These are phyloP conservation scores for Acacia concinna DNA, from an alignment of 331 rosid species.

Conservation along the genomic window DNA sequence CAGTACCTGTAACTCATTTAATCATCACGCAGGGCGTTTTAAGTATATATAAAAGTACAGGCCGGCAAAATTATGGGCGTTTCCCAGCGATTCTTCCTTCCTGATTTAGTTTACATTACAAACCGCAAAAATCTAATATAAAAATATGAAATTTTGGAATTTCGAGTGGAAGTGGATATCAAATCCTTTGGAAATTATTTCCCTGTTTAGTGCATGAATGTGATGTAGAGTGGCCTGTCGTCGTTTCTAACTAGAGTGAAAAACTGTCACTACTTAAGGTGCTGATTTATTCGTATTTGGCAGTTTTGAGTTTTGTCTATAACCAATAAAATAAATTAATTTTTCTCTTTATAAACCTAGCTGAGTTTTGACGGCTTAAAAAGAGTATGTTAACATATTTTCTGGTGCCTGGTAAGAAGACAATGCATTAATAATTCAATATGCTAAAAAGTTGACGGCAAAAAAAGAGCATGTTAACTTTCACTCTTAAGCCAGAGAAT, in stretches of 20 bases:
- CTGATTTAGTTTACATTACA: not conserved
- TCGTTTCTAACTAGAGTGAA: not conserved
- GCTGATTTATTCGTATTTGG: not conserved
- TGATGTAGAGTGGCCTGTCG: not conserved
- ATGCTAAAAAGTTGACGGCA: no score
- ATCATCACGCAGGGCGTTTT: conserved; percentile 23
- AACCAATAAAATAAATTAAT: not conserved
- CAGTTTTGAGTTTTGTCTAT: not conserved
- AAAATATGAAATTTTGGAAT: no score
- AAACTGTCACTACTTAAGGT: not conserved
- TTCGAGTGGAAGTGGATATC: no score
- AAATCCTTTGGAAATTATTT: no score
- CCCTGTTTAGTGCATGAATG: not conserved
- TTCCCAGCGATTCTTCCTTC: not conserved
- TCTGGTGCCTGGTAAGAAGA: not conserved
- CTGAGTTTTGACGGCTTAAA: not conserved
- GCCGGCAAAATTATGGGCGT: not conserved
- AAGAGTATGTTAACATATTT: not conserved
- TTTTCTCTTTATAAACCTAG: not conserved
- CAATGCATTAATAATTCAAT: not conserved
- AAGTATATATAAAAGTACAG: no score
- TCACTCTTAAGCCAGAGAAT: not conserved
- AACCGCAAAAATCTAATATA: not conserved
- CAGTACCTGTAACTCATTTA: no score
- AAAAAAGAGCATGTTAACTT: no score